Base-by-base conservation (phyloP, 176 grass and related monocot species). In the Luzula sylvatica region DNA sequence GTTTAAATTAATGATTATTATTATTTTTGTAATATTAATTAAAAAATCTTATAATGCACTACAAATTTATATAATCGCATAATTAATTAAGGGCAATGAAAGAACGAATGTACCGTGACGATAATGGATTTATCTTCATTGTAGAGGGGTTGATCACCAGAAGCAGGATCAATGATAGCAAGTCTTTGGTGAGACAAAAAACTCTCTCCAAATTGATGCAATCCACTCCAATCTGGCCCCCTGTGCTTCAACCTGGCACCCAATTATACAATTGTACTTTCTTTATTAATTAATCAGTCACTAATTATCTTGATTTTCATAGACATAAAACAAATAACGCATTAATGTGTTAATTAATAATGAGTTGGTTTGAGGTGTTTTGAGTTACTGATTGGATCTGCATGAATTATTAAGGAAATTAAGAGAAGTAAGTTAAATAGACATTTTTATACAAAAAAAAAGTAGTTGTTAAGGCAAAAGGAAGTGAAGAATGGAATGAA, bases 111-210 rank as follows among this genome's bases (percentile, higher is more conserved):
- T 76, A 83, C 80, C 19, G 80, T 71, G 61, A 92, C 80, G 24
- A 65, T 55, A 1, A 92, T 41, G 14, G 86, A 55, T n/a, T 42
- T 66, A 65, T 92, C 80, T 64, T 92, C 72, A 50, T 85, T 85
- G 47, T 75, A 92, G 11, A 92, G 80, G 0, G 86, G 86, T 78
- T 92, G 86, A 58, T 92, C 80, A 56, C 86, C 86, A 42, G 86
- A 92, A 26, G 80, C 76, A 0, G 80, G 80, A 67, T 84, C 80
- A 62, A 92, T 71, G 44, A 92, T 81, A 56, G 86, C 80, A 19
- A 92, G 76, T 26, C 76, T 72, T 60, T 90, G 86, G 68, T 90
- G 86, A 28, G 86, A 70, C 41, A 90, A 66, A 62, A 73, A 90
- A 73, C 52, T 61, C 77, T 83, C 86, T 3, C 64, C 75, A 1